These are phyloP conservation scores for Lithospermum erythrorhizon DNA, from an alignment of 257 asterid species.

Conservation along the genomic window DNA sequence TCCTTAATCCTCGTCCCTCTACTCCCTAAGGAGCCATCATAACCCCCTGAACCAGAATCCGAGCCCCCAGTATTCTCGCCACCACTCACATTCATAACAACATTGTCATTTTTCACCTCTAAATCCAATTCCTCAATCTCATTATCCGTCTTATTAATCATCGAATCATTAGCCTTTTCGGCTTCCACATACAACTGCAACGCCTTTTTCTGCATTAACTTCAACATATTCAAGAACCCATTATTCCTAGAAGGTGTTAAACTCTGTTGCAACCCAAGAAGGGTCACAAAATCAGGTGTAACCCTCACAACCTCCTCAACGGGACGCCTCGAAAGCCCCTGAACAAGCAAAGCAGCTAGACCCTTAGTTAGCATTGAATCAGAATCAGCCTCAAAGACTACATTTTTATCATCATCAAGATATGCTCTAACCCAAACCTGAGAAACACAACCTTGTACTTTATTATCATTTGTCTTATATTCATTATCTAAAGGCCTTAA, in stretches of 20 bases:
- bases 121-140: conserved; percentile 15
- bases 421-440: conserved; percentile 82
- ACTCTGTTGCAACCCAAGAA: conserved; percentile 68
- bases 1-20: conserved; percentile 59
- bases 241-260: conserved; percentile 69
- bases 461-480: conserved; percentile 27
- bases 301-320: conserved; percentile 62
- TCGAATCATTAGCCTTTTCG: conserved; percentile 27
- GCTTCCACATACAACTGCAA: conserved; percentile 46
- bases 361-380: conserved; percentile 45
- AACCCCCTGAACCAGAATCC: conserved; percentile 9
- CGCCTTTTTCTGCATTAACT: conserved; percentile 77
- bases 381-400: conserved; percentile 76
- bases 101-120: conserved; percentile 13
- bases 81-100: conserved; percentile 2
- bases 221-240: conserved; percentile 87
- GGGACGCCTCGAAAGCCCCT: conserved; percentile 65
- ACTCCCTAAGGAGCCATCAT: conserved; percentile 32
- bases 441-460: conserved; percentile 68
- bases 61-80: conserved; percentile 10
- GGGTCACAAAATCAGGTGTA: conserved; percentile 65
- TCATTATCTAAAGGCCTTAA: conserved; percentile 42
- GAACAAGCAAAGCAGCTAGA: conserved; percentile 76
- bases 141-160: conserved; percentile 5
- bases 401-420: conserved; percentile 46